Conservation (phyloP, 257 asterid genomes). For the Capsicum baccatum region DNA sequence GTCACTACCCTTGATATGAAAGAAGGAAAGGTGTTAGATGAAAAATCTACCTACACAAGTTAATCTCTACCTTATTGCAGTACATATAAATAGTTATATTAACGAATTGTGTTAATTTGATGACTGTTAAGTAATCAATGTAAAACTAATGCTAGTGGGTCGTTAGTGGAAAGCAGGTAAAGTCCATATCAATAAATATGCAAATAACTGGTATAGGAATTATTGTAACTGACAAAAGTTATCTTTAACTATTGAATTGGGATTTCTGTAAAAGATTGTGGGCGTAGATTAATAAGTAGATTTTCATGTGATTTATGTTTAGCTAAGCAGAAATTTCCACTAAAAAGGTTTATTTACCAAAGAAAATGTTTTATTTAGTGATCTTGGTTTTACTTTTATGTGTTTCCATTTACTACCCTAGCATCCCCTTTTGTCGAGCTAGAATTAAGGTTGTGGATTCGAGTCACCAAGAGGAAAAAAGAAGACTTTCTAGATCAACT, state of each 20-base stretch:
- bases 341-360: no score
- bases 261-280: background rate
- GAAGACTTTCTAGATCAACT: no score
- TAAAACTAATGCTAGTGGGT: background rate
- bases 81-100: background rate
- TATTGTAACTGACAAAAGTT: background rate
- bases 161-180: conserved; percentile 1
- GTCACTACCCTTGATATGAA: background rate
- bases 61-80: background rate
- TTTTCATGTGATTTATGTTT: no score
- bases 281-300: no score
- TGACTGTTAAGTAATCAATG: background rate
- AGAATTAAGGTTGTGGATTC: no score
- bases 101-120: background rate
- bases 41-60: background rate
- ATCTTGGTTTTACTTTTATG: no score
- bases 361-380: no score
- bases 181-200: background rate
- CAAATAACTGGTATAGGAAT: background rate
- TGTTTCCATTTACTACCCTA: no score
- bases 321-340: no score
- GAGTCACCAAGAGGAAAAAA: no score
- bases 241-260: background rate
- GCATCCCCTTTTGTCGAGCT: no score
- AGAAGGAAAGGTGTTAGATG: background rate